Conservation (phyloP, 768 basidiomycete species). For the Rhodosporidiobolus sp. region DNA sequence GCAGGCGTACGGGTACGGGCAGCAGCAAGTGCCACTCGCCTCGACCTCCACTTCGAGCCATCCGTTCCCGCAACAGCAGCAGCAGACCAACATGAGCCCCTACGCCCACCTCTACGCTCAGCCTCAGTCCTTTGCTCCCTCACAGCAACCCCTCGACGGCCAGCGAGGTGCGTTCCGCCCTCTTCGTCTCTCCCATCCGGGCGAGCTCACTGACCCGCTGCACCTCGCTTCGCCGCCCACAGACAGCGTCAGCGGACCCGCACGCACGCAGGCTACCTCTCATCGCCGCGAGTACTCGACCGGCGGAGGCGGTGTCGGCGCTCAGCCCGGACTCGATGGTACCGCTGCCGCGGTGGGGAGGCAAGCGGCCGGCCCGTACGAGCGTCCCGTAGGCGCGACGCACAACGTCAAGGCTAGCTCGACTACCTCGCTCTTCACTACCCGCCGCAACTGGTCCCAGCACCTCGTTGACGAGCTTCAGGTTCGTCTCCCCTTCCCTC, state of each 20-base stretch:
- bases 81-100: background rate
- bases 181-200: no score
- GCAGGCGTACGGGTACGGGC: background rate
- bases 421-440: slow-evolving; percentile 42
- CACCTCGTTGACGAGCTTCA: slow-evolving; percentile 43
- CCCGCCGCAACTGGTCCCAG: slow-evolving; percentile 43
- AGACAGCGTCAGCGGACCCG: background rate
- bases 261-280: background rate
- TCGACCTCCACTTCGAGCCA: background rate
- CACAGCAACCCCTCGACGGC: background rate
- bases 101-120: background rate
- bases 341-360: background rate
- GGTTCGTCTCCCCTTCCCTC: slow-evolving; percentile 13
- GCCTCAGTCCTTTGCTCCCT: background rate
- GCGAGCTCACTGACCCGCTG: background rate
- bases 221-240: background rate
- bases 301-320: background rate
- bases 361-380: slow-evolving; percentile 12
- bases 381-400: slow-evolving; percentile 13
- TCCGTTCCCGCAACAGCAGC: background rate
- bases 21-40: background rate
- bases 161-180: background rate
- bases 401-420: slow-evolving; percentile 37
- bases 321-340: background rate
- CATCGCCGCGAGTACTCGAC: background rate